phyloP scores from a whole-genome alignment of 192 early-diverging fungal genomes.

The Umbelopsis sp. region DNA sequence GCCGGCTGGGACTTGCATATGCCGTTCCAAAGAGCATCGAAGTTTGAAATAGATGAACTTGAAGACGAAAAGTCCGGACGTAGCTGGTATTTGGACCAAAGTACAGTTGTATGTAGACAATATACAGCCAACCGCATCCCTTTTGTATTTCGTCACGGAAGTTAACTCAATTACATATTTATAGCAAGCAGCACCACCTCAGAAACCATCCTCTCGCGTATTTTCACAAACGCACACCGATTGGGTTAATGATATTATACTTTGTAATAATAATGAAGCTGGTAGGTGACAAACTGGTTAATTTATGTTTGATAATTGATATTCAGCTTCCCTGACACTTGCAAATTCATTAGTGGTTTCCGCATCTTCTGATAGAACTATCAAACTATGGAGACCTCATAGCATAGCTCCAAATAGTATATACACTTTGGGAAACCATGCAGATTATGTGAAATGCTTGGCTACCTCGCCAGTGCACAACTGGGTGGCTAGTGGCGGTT shows the following conservation, averaged over 20 bases:
- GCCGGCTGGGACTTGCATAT: conserved; percentile 84
- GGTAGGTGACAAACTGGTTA: conserved; percentile 46
- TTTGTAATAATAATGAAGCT: conserved; percentile 64
- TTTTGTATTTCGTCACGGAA: neutral
- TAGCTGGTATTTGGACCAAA: conserved; percentile 2
- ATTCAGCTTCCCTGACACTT: neutral
- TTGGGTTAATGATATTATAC: conserved; percentile 95
- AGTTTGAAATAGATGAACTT: neutral
- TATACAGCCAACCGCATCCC: neutral
- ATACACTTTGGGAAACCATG: conserved; percentile 77
- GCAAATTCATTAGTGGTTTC: conserved; percentile 60
- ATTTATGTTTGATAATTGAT: neutral
- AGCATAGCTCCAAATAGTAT: conserved; percentile 54
- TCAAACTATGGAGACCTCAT: conserved; percentile 76
- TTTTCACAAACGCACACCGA: conserved; percentile 86
- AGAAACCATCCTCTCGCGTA: conserved; percentile 65
- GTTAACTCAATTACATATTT: neutral
- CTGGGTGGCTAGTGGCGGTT: conserved; percentile 89
- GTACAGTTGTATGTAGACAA: neutral
- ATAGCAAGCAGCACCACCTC: conserved; percentile 19
- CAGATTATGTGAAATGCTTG: conserved; percentile 91
- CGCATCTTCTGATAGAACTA: conserved; percentile 91
- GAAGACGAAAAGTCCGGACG: neutral
- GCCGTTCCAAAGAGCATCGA: conserved; percentile 24
- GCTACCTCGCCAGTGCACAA: conserved; percentile 71